phyloP scores from a whole-genome alignment of 2,329 filamentous ascomycete genomes.

The Paramyrothecium sp. region DNA sequence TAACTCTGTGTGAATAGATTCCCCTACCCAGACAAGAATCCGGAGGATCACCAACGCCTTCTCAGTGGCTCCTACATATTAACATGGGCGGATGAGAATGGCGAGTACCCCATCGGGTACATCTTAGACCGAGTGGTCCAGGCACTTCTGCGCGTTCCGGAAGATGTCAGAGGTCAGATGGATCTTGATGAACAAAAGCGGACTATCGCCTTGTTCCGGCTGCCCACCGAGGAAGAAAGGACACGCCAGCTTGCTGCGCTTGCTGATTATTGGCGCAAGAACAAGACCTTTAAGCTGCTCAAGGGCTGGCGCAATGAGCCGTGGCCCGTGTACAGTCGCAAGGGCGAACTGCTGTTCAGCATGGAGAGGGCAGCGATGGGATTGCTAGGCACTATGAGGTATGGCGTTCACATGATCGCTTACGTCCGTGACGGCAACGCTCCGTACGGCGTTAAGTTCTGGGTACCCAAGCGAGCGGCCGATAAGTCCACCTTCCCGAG shows the following conservation, averaged over 20 bases:
- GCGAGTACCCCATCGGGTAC: conserved; percentile 63
- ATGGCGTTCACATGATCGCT: conserved; percentile 79
- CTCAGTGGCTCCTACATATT: conserved; percentile 66
- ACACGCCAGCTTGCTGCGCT: conserved; percentile 56
- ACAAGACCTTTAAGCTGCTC: conserved; percentile 71
- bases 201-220: conserved; percentile 62
- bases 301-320: conserved; percentile 77
- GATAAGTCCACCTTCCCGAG: conserved; percentile 84
- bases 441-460: conserved; percentile 67
- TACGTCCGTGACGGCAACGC: conserved; percentile 51
- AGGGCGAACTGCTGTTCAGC: conserved; percentile 64
- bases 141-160: conserved; percentile 46
- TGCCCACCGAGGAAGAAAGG: conserved; percentile 60
- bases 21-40: conserved; percentile 68
- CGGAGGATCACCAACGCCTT: conserved; percentile 52
- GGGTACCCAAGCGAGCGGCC: conserved; percentile 75
- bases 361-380: conserved; percentile 75
- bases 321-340: conserved; percentile 73
- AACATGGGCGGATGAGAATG: conserved; percentile 60
- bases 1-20: conserved; percentile 53
- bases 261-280: conserved; percentile 65
- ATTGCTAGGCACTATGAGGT: conserved; percentile 73
- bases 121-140: conserved; percentile 50
- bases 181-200: conserved; percentile 56
- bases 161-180: conserved; percentile 55